Base-by-base conservation (phyloP, 2,329 filamentous ascomycete genomes). In the Clarireedia homoeocarpa region DNA sequence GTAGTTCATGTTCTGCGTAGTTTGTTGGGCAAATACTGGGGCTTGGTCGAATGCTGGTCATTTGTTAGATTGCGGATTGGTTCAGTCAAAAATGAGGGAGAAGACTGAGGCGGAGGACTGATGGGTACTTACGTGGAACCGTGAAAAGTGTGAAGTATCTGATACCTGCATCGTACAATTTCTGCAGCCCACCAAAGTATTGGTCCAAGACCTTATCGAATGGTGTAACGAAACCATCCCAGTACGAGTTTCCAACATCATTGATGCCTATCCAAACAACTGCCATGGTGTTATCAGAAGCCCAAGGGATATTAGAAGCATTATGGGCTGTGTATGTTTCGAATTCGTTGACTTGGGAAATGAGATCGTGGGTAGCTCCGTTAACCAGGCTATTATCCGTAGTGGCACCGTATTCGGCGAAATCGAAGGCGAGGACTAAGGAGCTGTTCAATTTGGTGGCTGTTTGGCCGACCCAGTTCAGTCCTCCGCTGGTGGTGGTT, bases 221-320 rank as follows among this genome's bases (percentile, higher is more conserved):
- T 7, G 42, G 27, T 6, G 51, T 47, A 4, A n/a, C 23, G 12
- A 53, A 27, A 5, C 51, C 51, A 30, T 53, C 51, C 51, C 51
- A 53, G 27, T 39, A 47, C 0, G 51, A 39, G 24, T 53, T 53
- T 47, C 51, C 51, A 1, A 53, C 51, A 30, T 53, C 51, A n/a
- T 53, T 53, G 14, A 47, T 53, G 6, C 51, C 51, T 27, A 53
- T 27, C 40, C 40, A 47, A 12, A 53, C 30, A 9, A 47, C 15
- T 3, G 34, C 51, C 51, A 53, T 53, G 6, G 51, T 53, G 14
- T 47, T 53, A 5, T 38, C 51, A 20, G 17, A n/a, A 20, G 51
- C 39, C 42, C 51, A 53, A 5, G 51, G 17, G 7, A 26, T 15
- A 17, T 4, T 27, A 15, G 51, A 53, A 17, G 30, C 30, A 20